Percentiles rank a stretch among this genome's conserved stretches.
phyloP scores from a whole-genome alignment of 305 asterid species.

The Solanum hybrid region DNA sequence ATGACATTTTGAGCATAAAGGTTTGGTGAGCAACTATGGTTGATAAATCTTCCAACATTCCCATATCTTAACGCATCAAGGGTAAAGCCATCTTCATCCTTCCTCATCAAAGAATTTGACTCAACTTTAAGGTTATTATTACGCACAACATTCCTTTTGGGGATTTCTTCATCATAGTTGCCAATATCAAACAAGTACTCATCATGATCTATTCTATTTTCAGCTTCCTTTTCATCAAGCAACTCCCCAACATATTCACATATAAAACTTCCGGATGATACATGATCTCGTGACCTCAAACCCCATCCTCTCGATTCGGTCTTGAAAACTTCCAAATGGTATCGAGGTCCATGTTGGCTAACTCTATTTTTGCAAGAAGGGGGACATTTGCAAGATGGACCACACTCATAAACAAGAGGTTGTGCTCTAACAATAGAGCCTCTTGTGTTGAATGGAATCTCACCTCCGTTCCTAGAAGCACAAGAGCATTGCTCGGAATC shows the following conservation, averaged over 20 bases:
- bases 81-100: slow-evolving; percentile 12
- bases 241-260: slow-evolving; percentile 30
- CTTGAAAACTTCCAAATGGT: slow-evolving; percentile 21
- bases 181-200: slow-evolving; percentile 23
- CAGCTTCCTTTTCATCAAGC: slow-evolving; percentile 18
- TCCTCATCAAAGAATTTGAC: background rate
- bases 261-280: slow-evolving; percentile 17
- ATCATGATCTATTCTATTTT: slow-evolving; percentile 2
- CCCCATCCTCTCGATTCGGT: slow-evolving; percentile 27
- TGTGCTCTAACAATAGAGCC: slow-evolving; percentile 6
- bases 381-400: slow-evolving; percentile 27
- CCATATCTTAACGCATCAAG: slow-evolving; percentile 21
- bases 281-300: slow-evolving; percentile 14
- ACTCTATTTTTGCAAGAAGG: slow-evolving; percentile 20
- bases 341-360: slow-evolving; percentile 13
- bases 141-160: background rate
- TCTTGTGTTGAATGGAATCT: slow-evolving; percentile 15
- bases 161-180: background rate
- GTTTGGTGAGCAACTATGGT: slow-evolving; percentile 29
- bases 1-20: slow-evolving; percentile 27
- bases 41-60: slow-evolving; percentile 27
- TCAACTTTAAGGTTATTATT: background rate
- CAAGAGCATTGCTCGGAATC: slow-evolving; percentile 12
- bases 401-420: slow-evolving; percentile 18
- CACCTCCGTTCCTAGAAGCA: slow-evolving; percentile 9